phyloP scores from a whole-genome alignment of 139 green algal genomes.

The Chlorella ohadii region DNA sequence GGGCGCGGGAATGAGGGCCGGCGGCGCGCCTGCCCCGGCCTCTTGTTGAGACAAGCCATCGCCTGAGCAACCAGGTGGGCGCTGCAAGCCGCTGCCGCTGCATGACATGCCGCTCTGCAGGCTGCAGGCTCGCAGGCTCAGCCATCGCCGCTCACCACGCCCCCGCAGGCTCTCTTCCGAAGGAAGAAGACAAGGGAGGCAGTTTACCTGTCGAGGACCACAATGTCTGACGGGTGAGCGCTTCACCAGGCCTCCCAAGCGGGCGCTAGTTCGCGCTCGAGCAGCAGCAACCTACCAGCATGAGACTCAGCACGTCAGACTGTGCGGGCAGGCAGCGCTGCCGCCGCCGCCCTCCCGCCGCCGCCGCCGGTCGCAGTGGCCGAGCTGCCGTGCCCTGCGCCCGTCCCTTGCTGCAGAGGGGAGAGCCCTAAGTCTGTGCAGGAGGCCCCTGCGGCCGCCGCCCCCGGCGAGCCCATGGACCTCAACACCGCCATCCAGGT shows the following conservation, averaged over 20 bases:
- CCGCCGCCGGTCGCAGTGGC: neutral
- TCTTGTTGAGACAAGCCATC: neutral
- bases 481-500: conserved; percentile 92
- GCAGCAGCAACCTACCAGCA: no score
- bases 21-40: neutral
- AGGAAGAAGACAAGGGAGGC: conserved; percentile 60
- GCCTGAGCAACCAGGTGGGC: no score
- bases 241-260: neutral
- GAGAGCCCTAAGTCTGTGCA: conserved; percentile 48
- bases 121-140: neutral
- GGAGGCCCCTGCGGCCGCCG: conserved; percentile 61
- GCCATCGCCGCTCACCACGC: neutral
- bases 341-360: neutral
- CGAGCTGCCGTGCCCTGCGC: neutral
- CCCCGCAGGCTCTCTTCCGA: conserved; percentile 43
- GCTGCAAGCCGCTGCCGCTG: no score
- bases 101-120: no score
- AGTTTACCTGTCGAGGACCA: conserved; percentile 58
- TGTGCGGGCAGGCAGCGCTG: neutral
- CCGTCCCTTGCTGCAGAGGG: conserved; percentile 45
- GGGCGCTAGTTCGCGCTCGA: neutral
- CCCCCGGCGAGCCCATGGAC: conserved; percentile 95
- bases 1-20: neutral
- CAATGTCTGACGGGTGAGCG: conserved; percentile 58
- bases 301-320: neutral